phyloP scores from a whole-genome alignment of 31 red algal species.

The Asparagopsis taxiformis region DNA sequence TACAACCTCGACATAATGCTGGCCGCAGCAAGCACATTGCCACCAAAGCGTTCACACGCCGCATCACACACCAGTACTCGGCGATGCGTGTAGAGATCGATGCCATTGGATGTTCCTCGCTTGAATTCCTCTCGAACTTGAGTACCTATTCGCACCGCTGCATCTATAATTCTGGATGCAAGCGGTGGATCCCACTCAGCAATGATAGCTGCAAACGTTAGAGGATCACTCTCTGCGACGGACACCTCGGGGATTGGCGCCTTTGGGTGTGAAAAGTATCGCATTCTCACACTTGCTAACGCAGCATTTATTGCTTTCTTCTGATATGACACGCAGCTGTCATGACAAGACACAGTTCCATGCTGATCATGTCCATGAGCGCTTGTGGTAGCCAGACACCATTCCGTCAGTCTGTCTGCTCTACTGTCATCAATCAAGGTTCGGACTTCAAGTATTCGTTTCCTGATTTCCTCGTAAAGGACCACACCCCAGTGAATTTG shows the following conservation, averaged over 20 bases:
- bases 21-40: constrained; percentile 27
- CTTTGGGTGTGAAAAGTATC: constrained; percentile 15
- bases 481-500: constrained; percentile 54
- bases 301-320: constrained; percentile 53
- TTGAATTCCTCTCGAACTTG: constrained; percentile 28
- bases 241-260: constrained; percentile 7
- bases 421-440: constrained; percentile 27
- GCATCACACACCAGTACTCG: constrained; percentile 60
- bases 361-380: constrained; percentile 10
- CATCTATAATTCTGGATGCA: constrained; percentile 53
- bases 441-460: constrained; percentile 34
- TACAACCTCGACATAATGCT: constrained; percentile 34
- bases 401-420: constrained; percentile 17
- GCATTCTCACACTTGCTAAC: constrained; percentile 36
- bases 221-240: constrained; percentile 46
- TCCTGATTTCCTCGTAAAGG: constrained; percentile 56
- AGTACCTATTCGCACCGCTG: constrained; percentile 43
- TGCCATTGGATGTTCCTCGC: constrained; percentile 15
- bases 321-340: constrained; percentile 44
- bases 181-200: constrained; percentile 58
- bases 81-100: constrained; percentile 57
- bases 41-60: constrained; percentile 41
- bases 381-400: constrained; percentile 33
- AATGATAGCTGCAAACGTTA: constrained; percentile 57
- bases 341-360: constrained; percentile 4